These are phyloP conservation scores for Calonectria crousiana DNA, from an alignment of 2,329 filamentous ascomycete species.

Conservation along the genomic window DNA sequence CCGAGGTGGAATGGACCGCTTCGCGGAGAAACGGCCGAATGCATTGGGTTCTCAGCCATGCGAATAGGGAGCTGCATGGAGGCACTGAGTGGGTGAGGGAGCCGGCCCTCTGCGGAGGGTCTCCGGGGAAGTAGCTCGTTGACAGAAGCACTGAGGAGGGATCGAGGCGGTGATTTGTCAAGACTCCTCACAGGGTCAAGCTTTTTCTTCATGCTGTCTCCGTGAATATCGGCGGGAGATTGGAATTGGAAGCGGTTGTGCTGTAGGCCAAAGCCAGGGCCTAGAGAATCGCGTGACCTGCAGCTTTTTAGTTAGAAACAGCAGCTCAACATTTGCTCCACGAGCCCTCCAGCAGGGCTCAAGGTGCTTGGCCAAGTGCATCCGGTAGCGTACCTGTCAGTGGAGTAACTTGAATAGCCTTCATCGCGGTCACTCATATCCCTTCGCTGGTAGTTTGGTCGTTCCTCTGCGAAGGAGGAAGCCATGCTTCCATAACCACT, in stretches of 20 bases:
- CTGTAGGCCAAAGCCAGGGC: constrained; percentile 60
- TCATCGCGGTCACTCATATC: constrained; percentile 53
- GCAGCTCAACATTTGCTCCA: neutral
- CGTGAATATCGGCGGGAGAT: constrained; percentile 60
- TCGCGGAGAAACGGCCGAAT: constrained; percentile 62
- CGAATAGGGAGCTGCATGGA: constrained; percentile 61
- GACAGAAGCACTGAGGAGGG: constrained; percentile 57
- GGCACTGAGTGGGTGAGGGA: constrained; percentile 54
- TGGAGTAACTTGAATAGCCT: constrained; percentile 58
- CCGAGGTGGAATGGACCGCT: constrained; percentile 56
- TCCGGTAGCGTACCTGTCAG: constrained; percentile 48
- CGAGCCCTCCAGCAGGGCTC: constrained; percentile 7
- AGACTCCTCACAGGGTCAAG: constrained; percentile 61
- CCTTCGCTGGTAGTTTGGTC: constrained; percentile 49
- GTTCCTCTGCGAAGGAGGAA: constrained; percentile 51
- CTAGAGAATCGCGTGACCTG: constrained; percentile 57
- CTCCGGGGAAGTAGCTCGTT: constrained; percentile 54
- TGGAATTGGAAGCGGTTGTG: constrained; percentile 64
- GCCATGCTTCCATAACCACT: constrained; percentile 58
- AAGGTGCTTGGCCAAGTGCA: neutral
- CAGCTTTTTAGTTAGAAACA: constrained; percentile 32
- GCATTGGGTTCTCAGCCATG: constrained; percentile 59
- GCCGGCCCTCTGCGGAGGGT: constrained; percentile 53
- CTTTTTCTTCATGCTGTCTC: constrained; percentile 66
- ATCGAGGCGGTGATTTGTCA: constrained; percentile 61